Percentiles rank a stretch among this genome's conserved stretches.
Evolutionary conservation across 768 basidiomycete species (phyloP).

Genomic region (Sarcomyxa edulis): DNA sequence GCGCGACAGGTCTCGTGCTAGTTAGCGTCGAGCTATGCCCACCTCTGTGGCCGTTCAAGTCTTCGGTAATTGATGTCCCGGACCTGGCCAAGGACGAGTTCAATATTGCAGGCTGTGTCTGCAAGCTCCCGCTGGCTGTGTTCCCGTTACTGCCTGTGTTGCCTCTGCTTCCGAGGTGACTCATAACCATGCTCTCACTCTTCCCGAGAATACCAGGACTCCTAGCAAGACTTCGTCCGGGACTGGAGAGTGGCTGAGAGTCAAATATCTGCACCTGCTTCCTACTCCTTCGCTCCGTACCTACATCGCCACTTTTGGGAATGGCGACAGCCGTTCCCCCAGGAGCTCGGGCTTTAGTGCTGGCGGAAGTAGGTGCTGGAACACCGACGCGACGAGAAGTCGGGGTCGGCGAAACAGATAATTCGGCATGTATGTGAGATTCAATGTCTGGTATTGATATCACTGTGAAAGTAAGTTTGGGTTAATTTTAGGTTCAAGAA

Average conservation of each 20-base stretch:
- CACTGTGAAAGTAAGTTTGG: slow-evolving; percentile 34
- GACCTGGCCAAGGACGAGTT: too few relatives aligned
- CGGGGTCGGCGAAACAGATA: slow-evolving; percentile 62
- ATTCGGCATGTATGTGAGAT: slow-evolving; percentile 63
- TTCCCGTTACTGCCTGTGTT: too few relatives aligned
- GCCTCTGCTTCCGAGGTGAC: too few relatives aligned
- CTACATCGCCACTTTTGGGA: not conserved
- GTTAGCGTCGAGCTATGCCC: too few relatives aligned
- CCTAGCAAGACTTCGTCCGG: slow-evolving; percentile 32
- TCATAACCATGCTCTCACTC: too few relatives aligned
- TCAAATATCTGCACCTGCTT: slow-evolving; percentile 74
- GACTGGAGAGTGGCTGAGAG: slow-evolving; percentile 73
- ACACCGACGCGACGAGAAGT: slow-evolving; percentile 80
- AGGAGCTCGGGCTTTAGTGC: slow-evolving; percentile 21
- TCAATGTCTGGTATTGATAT: slow-evolving; percentile 82
- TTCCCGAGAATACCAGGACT: slow-evolving; percentile 22
- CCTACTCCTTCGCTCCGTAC: not conserved
- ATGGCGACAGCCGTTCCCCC: slow-evolving; percentile 5
- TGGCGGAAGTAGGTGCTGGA: slow-evolving; percentile 61
- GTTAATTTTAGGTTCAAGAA: slow-evolving; percentile 5
- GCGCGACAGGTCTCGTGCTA: too few relatives aligned
- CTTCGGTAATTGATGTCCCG: too few relatives aligned
- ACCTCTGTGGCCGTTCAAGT: too few relatives aligned
- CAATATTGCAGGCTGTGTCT: too few relatives aligned
- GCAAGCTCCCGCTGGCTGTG: too few relatives aligned